Conservation (phyloP, 2,329 filamentous ascomycete species). For the Pseudocercospora pini-densiflorae region DNA sequence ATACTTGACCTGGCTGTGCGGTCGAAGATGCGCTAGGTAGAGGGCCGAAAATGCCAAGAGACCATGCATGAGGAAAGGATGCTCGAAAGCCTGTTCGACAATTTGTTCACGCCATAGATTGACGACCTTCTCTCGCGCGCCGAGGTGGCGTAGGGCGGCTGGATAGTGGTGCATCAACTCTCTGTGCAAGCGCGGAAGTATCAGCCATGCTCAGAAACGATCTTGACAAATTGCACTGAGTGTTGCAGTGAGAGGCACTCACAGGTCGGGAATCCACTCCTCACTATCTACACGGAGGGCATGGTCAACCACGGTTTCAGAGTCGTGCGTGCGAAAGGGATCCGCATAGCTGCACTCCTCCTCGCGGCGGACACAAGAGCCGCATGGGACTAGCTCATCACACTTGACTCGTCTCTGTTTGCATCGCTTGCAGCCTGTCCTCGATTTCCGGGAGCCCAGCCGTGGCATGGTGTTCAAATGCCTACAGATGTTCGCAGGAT, state of each 20-base stretch:
- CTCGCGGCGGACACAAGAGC: not conserved
- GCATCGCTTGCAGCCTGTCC: slow-evolving; percentile 1
- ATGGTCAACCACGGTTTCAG: not conserved
- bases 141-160: not conserved
- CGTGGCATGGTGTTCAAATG: not conserved
- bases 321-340: not conserved
- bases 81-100: not conserved
- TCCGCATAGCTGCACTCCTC: not conserved
- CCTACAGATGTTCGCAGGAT: too few species aligned
- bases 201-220: not conserved
- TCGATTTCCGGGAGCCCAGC: not conserved
- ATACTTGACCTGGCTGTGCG: not conserved
- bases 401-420: not conserved
- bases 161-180: slow-evolving; percentile 7
- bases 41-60: not conserved
- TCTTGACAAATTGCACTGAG: not conserved
- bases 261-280: not conserved
- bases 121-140: not conserved
- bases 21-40: not conserved
- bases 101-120: not conserved
- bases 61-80: slow-evolving; percentile 4
- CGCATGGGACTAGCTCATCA: not conserved
- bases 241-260: not conserved
- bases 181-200: not conserved
- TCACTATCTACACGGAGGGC: not conserved